These are phyloP conservation scores for Papiliotrema nemorosa DNA, from an alignment of 1,284 basidiomycete genomes.

Conservation along the genomic window DNA sequence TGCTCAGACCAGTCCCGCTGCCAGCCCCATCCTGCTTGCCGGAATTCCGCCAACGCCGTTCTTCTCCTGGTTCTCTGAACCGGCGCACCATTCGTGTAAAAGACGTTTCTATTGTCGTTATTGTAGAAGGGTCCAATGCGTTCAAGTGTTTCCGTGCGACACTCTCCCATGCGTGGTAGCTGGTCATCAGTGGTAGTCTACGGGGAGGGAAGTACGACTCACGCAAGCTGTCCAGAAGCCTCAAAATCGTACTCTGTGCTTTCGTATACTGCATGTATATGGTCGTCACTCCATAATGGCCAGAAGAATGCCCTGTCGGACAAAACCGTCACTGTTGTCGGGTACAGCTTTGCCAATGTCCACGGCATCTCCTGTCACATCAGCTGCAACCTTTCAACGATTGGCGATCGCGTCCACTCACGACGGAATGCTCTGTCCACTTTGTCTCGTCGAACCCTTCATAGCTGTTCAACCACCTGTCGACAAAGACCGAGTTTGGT, in stretches of 20 bases:
- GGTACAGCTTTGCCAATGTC: conserved; percentile 44
- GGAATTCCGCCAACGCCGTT: conserved; percentile 18
- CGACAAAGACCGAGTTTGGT: conserved; percentile 41
- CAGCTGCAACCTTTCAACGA: neutral
- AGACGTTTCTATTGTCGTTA: conserved; percentile 26
- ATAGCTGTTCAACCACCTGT: conserved; percentile 42
- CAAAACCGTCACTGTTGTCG: conserved; percentile 46
- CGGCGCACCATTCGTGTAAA: conserved; percentile 37
- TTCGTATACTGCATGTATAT: conserved; percentile 35
- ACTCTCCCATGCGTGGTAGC: conserved; percentile 47
- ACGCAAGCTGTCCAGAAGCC: conserved; percentile 34
- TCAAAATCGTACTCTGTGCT: conserved; percentile 37
- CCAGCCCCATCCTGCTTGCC: conserved; percentile 11
- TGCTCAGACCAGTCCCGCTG: conserved; percentile 8
- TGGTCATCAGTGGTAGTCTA: conserved; percentile 1
- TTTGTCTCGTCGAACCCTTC: conserved; percentile 40
- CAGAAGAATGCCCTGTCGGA: conserved; percentile 51
- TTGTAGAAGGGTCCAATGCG: conserved; percentile 27
- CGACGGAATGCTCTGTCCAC: conserved; percentile 49
- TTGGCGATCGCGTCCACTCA: conserved; percentile 11
- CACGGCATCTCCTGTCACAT: conserved; percentile 35
- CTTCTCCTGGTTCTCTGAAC: conserved; percentile 31
- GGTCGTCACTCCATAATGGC: conserved; percentile 46
- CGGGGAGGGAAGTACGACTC: conserved; percentile 3
- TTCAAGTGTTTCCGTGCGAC: conserved; percentile 27